Evolutionary conservation across 106 monocot genomes (phyloP), one percentile per base, ranked within the genome.

Genomic region (Apostasia ramifera): DNA sequence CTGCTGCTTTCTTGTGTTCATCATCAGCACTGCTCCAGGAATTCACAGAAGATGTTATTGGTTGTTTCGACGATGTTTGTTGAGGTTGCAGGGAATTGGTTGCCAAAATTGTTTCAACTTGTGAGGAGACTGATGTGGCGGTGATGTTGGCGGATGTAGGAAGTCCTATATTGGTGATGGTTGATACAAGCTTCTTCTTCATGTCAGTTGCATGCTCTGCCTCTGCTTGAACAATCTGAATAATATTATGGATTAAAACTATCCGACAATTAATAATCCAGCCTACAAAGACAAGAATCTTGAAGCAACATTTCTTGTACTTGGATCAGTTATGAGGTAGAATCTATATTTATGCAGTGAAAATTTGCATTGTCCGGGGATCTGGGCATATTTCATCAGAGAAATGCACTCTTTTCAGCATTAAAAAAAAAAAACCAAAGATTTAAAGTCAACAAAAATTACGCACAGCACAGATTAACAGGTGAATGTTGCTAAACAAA

Each of bases 1-100:
- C 98, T 43, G 90, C 98, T 10, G 93, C 83, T 76, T 90, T 98
- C 70, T 93, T 98, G 55, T 83, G 72, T 26, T 93, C 81, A 3
- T 90, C 91, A 26, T 86, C 88, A 13, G 63, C 79, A 4, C 67
- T 80, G 58, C 69, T 81, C 9, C 66, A 45, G 70, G 70, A 76
- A 46, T 52, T 68, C 13, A 72, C 50, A 8, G 81, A 81, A 39
- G 88, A 75, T 51, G 81, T 86, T 8, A 63, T 46, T 0, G 79
- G 83, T 37, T 77, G 73, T 8, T 57, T 70, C 59, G 74, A 66
- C 1, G 72, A 8, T 55, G 26, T 56, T 9, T 40, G 81, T n/a
- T 44, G 49, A 2, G 78, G 39, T 53, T 9, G 58, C 44, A 66
- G 74, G 3, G 59, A 59, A 47, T 77, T 55, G 6, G 61, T 53